These are phyloP conservation scores for Quercus robur DNA, from an alignment of 306 rosid species.

Conservation along the genomic window DNA sequence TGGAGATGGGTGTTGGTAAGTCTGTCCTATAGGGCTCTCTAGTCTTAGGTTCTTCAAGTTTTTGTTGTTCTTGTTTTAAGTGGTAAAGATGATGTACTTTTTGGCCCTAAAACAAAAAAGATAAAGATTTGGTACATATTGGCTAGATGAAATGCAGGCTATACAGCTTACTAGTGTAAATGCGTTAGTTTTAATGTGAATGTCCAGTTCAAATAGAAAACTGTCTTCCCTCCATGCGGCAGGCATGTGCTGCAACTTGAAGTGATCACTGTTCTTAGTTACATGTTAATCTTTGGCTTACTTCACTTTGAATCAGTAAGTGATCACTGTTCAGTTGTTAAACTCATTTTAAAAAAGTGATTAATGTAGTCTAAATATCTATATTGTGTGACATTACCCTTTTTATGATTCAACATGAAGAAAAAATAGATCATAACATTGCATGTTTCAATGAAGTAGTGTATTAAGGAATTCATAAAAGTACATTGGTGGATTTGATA, in stretches of 20 bases:
- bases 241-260: not conserved
- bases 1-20: slow-evolving; percentile 85
- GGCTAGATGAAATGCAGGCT: not conserved
- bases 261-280: not conserved
- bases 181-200: not conserved
- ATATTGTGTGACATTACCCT: not conserved
- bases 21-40: slow-evolving; percentile 4
- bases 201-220: not conserved
- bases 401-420: not conserved
- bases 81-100: not conserved
- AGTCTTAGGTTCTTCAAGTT: not conserved
- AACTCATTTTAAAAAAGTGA: not conserved
- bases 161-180: not conserved
- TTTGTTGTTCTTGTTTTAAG: not conserved
- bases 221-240: not conserved
- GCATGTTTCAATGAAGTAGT: not conserved
- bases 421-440: not conserved
- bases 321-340: not conserved
- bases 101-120: not conserved
- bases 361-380: not conserved
- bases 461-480: not conserved
- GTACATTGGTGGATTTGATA: not conserved
- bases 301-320: not conserved
- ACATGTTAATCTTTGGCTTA: not conserved
- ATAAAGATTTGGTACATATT: not conserved